A percentile compares a stretch with the other conserved stretches of the same genome.
These are phyloP conservation scores for Chalciporus pseudorubinellus DNA, from an alignment of 768 basidiomycete species.

Conservation along the genomic window DNA sequence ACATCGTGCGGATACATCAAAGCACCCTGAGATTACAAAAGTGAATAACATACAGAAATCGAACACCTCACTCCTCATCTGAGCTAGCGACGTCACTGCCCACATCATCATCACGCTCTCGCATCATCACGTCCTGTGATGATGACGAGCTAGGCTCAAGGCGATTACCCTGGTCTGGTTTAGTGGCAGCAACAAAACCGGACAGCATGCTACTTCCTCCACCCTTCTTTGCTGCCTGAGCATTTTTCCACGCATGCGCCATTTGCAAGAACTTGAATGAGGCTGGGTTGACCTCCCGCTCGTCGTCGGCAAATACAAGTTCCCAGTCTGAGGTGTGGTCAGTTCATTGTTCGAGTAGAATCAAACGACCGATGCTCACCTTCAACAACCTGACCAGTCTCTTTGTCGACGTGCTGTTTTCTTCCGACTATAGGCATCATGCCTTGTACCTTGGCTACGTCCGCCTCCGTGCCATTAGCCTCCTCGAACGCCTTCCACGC, in stretches of 20 bases:
- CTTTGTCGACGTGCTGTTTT: slow-evolving; percentile 77
- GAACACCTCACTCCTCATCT: slow-evolving; percentile 35
- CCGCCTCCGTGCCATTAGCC: slow-evolving; percentile 66
- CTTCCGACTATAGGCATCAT: slow-evolving; percentile 94
- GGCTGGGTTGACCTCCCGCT: slow-evolving; percentile 87
- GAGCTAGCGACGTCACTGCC: slow-evolving; percentile 58
- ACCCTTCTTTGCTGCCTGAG: slow-evolving; percentile 41
- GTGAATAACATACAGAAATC: not conserved
- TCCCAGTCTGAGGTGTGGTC: slow-evolving; percentile 72
- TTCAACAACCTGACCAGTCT: slow-evolving; percentile 85
- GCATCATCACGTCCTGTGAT: slow-evolving; percentile 25
- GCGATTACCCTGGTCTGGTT: slow-evolving; percentile 10
- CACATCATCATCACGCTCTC: slow-evolving; percentile 29
- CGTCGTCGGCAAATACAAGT: slow-evolving; percentile 94
- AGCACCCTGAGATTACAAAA: not conserved
- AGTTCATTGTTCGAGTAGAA: not conserved
- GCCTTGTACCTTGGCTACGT: slow-evolving; percentile 77
- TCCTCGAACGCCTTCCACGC: slow-evolving; percentile 96
- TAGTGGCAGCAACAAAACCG: slow-evolving; percentile 47
- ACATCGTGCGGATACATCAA: not conserved
- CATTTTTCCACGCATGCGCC: slow-evolving; percentile 86
- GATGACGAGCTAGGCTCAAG: slow-evolving; percentile 8
- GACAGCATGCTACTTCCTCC: slow-evolving; percentile 39
- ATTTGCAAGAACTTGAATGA: slow-evolving; percentile 95
- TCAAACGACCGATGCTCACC: slow-evolving; percentile 43